phyloP scores from a whole-genome alignment of 768 basidiomycete species.

The Epithele typhae region DNA sequence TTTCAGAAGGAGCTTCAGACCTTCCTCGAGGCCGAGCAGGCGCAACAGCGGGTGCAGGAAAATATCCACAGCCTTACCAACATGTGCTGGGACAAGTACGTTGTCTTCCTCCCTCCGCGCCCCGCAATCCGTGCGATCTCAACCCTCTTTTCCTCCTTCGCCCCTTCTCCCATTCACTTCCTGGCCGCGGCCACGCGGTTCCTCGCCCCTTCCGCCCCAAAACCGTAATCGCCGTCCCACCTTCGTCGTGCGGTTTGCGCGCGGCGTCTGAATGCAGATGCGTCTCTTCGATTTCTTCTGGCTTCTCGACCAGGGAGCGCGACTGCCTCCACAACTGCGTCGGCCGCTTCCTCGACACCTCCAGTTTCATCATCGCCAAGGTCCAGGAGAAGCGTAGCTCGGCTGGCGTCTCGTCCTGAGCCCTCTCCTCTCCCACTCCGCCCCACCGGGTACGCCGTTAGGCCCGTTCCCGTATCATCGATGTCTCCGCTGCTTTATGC shows the following conservation, averaged over 20 bases:
- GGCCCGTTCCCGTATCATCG: no score
- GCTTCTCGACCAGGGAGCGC: slow-evolving; percentile 77
- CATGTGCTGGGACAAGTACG: slow-evolving; percentile 92
- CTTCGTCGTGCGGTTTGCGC: neutral
- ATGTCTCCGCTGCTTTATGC: no score
- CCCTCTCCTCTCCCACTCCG: no score
- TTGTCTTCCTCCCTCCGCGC: slow-evolving; percentile 12
- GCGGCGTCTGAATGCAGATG: slow-evolving; percentile 50
- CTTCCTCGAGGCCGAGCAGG: slow-evolving; percentile 82
- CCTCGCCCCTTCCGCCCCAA: neutral
- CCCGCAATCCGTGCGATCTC: neutral
- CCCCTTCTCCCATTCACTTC: slow-evolving; percentile 2
- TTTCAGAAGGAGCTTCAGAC: slow-evolving; percentile 73
- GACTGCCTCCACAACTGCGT: slow-evolving; percentile 87
- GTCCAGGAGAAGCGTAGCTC: slow-evolving; percentile 47
- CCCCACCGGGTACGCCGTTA: no score
- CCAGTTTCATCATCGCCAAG: slow-evolving; percentile 73
- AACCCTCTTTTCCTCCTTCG: slow-evolving; percentile 8
- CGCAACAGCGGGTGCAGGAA: slow-evolving; percentile 65
- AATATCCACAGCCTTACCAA: slow-evolving; percentile 75
- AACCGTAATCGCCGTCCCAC: neutral
- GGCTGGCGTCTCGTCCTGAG: neutral
- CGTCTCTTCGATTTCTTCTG: slow-evolving; percentile 69
- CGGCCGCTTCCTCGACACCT: slow-evolving; percentile 86
- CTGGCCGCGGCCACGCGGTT: neutral